These are phyloP conservation scores for Chlorella sp. DNA, from an alignment of 139 green algal genomes.

Conservation along the genomic window DNA sequence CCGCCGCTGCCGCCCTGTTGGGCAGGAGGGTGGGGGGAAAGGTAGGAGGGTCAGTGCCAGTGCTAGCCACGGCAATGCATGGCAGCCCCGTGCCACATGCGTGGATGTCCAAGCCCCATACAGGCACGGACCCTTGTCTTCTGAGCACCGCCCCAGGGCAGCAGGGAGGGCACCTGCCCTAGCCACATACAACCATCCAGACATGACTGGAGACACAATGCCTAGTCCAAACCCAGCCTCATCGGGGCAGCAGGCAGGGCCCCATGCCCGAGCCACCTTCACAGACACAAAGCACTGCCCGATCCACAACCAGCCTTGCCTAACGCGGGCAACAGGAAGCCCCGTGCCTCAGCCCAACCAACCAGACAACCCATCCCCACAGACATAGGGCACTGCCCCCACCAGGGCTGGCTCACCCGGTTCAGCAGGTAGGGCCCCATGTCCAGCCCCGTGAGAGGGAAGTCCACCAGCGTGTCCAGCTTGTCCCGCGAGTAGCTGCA, in stretches of 20 bases:
- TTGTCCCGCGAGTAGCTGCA: slow-evolving; percentile 77
- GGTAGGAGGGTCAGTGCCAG: neutral
- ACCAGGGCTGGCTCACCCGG: neutral
- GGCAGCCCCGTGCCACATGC: neutral
- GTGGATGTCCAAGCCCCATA: neutral
- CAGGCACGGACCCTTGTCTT: neutral
- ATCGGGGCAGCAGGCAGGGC: no score
- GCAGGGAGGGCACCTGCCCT: no score
- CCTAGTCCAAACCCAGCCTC: no score
- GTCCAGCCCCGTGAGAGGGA: slow-evolving; percentile 83
- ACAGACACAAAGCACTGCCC: no score
- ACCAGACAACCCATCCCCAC: neutral
- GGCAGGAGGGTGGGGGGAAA: neutral
- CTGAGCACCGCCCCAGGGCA: no score
- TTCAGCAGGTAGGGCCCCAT: slow-evolving; percentile 47
- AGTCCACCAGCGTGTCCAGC: slow-evolving; percentile 76
- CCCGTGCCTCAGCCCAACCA: neutral
- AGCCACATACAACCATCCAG: no score
- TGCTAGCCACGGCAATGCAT: neutral
- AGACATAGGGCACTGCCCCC: neutral
- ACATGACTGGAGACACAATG: no score
- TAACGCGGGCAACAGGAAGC: neutral
- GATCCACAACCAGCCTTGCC: neutral
- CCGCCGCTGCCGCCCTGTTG: neutral
- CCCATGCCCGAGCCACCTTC: no score